These are phyloP conservation scores for Corylus americana DNA, from an alignment of 306 rosid genomes.

Conservation along the genomic window DNA sequence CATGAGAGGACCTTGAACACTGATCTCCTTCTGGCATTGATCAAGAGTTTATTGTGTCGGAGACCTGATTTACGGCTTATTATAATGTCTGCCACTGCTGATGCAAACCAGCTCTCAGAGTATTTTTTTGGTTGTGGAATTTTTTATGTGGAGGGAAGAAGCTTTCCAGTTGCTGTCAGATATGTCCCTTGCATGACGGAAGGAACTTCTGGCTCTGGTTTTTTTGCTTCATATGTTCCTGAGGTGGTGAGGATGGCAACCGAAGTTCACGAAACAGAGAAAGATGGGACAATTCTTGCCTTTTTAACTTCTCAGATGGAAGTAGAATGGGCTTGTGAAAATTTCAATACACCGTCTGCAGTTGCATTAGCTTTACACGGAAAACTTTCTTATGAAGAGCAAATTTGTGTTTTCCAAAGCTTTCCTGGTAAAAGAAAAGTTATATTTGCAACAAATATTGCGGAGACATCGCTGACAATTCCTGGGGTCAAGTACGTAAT, in stretches of 20 bases:
- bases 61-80: constrained; percentile 67
- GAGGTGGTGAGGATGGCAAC: constrained; percentile 71
- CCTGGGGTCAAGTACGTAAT: constrained; percentile 95
- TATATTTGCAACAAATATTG: constrained; percentile 89
- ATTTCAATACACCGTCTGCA: constrained; percentile 59
- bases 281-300: constrained; percentile 82
- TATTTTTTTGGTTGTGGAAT: constrained; percentile 72
- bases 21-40: constrained; percentile 82
- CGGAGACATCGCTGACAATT: constrained; percentile 93
- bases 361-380: constrained; percentile 83
- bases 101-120: constrained; percentile 71
- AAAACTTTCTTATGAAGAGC: constrained; percentile 78
- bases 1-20: constrained; percentile 95
- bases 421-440: constrained; percentile 75
- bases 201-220: constrained; percentile 38
- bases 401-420: constrained; percentile 65
- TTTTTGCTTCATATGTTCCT: constrained; percentile 55
- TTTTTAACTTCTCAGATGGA: constrained; percentile 94
- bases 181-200: constrained; percentile 52
- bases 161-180: constrained; percentile 77
- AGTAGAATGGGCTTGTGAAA: constrained; percentile 94
- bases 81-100: constrained; percentile 97
- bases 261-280: constrained; percentile 64
- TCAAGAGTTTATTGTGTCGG: constrained; percentile 58
- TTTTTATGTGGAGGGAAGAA: constrained; percentile 81